Base-by-base conservation (phyloP, 139 green algal species). In the Tetraselmis striata region DNA sequence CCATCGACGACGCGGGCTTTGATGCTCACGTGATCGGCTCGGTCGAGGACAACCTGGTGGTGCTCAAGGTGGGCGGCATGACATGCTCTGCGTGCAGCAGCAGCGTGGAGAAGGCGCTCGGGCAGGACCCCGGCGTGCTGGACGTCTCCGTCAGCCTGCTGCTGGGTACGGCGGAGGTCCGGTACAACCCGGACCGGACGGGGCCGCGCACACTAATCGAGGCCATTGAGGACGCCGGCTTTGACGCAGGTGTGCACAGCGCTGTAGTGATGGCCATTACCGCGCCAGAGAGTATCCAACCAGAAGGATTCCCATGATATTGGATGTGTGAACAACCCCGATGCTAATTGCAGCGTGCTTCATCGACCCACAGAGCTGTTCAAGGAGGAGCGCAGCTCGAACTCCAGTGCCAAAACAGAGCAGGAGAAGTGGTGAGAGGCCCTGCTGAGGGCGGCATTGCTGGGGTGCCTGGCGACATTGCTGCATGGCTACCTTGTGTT, bases 1-100 rank as follows among this genome's bases (percentile, higher is more conserved):
- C 87, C 0, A 85, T 98, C 0, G 89, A 95, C 58, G 92, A 94
- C 32, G 86, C 89, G n/a, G 95, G 95, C 23, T 98, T 95, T 77
- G 87, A 92, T 22, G 91, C 84, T 18, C 24, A 80, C 24, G 30
- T 83, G 23, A 59, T 84, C 77, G 32, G 31, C 58, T 30, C 23
- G 29, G n/a, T 28, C 2, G 28, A 26, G 2, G 28, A 27, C 29
- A 29, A 80, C 67, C 81, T 59, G 1, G 78, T 79, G 1, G 77
- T 80, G 11, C 81, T 95, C 79, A 74, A 28, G 23, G 80, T 97
- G 22, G 82, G 81, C 22, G 94, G 94, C 82, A 97, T 98, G 94
- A 95, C 90, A 0, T 98, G 94, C 82, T 87, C 86, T 26, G 84
- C 89, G 28, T 98, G 94, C 89, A 88, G 86, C 1, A 74, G 74